A percentile compares a stretch with the other conserved stretches of the same genome.
phyloP scores from a whole-genome alignment of 768 basidiomycete species.

The Asterophora parasitica region DNA sequence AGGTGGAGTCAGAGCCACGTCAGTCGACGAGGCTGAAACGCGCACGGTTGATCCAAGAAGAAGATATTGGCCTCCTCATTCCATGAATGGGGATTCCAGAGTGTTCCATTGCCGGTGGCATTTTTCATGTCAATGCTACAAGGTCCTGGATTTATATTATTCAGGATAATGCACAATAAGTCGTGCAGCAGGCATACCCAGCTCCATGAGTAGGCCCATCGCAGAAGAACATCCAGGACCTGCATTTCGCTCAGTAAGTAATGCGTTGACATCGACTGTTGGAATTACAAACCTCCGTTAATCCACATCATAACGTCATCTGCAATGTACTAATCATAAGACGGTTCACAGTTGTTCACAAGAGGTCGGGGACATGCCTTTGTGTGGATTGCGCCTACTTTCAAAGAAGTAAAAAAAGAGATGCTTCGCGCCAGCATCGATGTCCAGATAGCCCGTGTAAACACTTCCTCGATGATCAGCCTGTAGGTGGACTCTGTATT shows the following conservation, averaged over 20 bases:
- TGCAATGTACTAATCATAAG: slow-evolving; percentile 10
- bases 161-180: neutral
- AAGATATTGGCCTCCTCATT: slow-evolving; percentile 64
- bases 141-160: slow-evolving; percentile 23
- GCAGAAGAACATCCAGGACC: slow-evolving; percentile 55
- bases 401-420: slow-evolving; percentile 78
- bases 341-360: neutral
- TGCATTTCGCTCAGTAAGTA: slow-evolving; percentile 16
- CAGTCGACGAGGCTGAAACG: neutral
- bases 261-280: neutral
- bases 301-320: slow-evolving; percentile 74
- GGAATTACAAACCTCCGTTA: slow-evolving; percentile 42
- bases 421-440: slow-evolving; percentile 51
- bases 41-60: slow-evolving; percentile 64
- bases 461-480: slow-evolving; percentile 21
- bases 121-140: slow-evolving; percentile 53
- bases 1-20: neutral
- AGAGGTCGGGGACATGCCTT: slow-evolving; percentile 36
- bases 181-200: slow-evolving; percentile 41
- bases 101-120: slow-evolving; percentile 51
- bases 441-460: slow-evolving; percentile 38
- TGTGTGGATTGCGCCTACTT: slow-evolving; percentile 51
- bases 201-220: slow-evolving; percentile 67
- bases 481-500: slow-evolving; percentile 1
- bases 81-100: slow-evolving; percentile 63